Conservation (phyloP, 2,329 filamentous ascomycete genomes). For the Aspergillus hiratsukae region DNA sequence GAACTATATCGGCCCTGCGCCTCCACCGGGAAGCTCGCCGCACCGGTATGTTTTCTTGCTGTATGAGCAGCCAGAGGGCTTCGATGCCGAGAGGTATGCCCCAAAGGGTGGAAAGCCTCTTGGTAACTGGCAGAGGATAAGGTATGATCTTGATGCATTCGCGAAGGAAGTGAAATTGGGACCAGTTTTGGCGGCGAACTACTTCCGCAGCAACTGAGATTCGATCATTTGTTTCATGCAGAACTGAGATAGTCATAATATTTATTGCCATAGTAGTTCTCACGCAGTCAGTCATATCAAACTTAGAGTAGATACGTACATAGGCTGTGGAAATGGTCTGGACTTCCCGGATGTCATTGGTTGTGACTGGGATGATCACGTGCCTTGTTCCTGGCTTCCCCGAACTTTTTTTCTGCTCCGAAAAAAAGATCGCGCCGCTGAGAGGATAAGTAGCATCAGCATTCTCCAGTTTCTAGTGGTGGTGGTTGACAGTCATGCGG, state of each 20-base stretch:
- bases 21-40: conserved; percentile 44
- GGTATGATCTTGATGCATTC: conserved; percentile 43
- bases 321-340: background rate
- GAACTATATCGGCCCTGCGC: conserved; percentile 44
- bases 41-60: conserved; percentile 50
- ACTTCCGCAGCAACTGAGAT: conserved; percentile 28
- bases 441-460: conserved; percentile 16
- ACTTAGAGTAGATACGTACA: background rate
- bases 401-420: conserved; percentile 33
- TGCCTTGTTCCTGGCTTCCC: conserved; percentile 34
- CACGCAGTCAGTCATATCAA: background rate
- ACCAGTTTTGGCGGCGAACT: conserved; percentile 34
- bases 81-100: conserved; percentile 31
- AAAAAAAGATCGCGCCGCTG: conserved; percentile 22
- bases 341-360: background rate
- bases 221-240: background rate
- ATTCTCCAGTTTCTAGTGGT: conserved; percentile 23
- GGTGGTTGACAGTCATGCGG: conserved; percentile 34
- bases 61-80: conserved; percentile 44
- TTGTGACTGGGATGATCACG: conserved; percentile 17
- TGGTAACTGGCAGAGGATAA: conserved; percentile 34
- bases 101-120: conserved; percentile 35
- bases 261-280: background rate
- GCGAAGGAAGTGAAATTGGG: conserved; percentile 33
- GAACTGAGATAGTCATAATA: background rate